Conservation (phyloP, 2,329 filamentous ascomycete species). For the Apiospora rasikravindrae region DNA sequence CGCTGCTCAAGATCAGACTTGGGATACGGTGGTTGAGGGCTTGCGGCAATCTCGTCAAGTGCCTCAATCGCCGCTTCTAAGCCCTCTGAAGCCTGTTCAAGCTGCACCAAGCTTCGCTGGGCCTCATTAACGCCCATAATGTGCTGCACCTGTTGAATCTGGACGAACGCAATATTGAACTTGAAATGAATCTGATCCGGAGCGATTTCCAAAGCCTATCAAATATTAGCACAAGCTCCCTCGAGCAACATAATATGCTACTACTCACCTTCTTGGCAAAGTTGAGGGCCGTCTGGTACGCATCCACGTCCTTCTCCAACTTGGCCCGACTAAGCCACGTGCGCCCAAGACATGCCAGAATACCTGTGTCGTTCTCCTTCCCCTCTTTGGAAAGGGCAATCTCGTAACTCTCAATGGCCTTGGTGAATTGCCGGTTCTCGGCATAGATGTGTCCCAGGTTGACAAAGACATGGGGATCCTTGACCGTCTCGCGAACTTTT, state of each 20-base stretch:
- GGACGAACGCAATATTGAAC: slow-evolving; percentile 98
- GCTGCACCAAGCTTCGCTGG: slow-evolving; percentile 78
- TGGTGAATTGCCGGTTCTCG: slow-evolving; percentile 86
- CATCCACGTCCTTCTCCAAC: slow-evolving; percentile 61
- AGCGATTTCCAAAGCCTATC: slow-evolving; percentile 74
- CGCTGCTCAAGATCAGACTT: slow-evolving; percentile 90
- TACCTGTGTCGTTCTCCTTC: slow-evolving; percentile 73
- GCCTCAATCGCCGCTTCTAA: slow-evolving; percentile 84
- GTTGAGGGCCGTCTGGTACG: slow-evolving; percentile 61
- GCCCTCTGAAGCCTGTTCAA: slow-evolving; percentile 79
- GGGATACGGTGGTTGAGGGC: slow-evolving; percentile 81
- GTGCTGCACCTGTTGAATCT: slow-evolving; percentile 88
- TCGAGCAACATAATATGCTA: background rate
- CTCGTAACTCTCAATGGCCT: slow-evolving; percentile 96
- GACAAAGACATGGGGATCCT: slow-evolving; percentile 85
- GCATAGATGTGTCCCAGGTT: slow-evolving; percentile 94
- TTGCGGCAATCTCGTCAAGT: slow-evolving; percentile 66
- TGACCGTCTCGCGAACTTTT: slow-evolving; percentile 88
- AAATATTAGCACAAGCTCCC: slow-evolving; percentile 31
- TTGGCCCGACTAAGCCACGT: slow-evolving; percentile 86
- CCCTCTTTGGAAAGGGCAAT: slow-evolving; percentile 79
- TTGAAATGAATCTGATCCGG: slow-evolving; percentile 89
- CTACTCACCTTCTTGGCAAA: slow-evolving; percentile 67
- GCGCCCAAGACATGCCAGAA: slow-evolving; percentile 84
- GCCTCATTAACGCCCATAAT: slow-evolving; percentile 77